phyloP scores from a whole-genome alignment of 2,329 filamentous ascomycete species.

The Pseudonectria foliicola region DNA sequence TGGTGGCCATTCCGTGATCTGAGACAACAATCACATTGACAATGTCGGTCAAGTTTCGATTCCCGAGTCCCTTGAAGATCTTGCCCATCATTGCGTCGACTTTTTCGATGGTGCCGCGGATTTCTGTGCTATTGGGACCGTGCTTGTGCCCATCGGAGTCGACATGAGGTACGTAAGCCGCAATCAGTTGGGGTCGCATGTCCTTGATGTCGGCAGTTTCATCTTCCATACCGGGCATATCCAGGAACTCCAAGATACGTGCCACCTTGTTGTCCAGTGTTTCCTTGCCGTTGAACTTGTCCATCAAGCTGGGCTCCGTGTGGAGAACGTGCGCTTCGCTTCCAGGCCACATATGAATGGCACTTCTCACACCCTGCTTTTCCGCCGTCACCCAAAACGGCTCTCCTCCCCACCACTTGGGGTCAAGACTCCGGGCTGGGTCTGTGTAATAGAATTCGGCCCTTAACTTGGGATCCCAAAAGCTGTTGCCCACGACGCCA shows the following conservation, averaged over 20 bases:
- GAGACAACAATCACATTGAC: conserved; percentile 96
- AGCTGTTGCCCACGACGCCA: conserved; percentile 87
- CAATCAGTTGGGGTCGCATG: conserved; percentile 80
- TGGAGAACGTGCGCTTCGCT: conserved; percentile 77
- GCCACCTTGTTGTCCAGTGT: conserved; percentile 66
- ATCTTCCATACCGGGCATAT: conserved; percentile 67
- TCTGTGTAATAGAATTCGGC: conserved; percentile 88
- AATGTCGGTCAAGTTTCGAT: conserved; percentile 77
- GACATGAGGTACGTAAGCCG: conserved; percentile 89
- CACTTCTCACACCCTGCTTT: conserved; percentile 66
- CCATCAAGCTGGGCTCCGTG: conserved; percentile 72
- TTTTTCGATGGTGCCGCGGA: conserved; percentile 65
- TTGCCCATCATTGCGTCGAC: conserved; percentile 77
- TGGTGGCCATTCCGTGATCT: conserved; percentile 97
- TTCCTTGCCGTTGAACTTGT: conserved; percentile 78
- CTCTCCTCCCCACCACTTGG: conserved; percentile 93
- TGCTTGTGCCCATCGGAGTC: conserved; percentile 81
- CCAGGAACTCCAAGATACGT: conserved; percentile 74
- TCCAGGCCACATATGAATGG: conserved; percentile 98
- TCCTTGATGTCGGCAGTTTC: conserved; percentile 40
- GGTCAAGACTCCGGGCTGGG: conserved; percentile 64
- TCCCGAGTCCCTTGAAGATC: conserved; percentile 68
- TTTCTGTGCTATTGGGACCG: conserved; percentile 93
- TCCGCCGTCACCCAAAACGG: conserved; percentile 94
- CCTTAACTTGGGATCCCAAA: conserved; percentile 75